phyloP scores from a whole-genome alignment of 2,329 filamentous ascomycete genomes.

The Talaromyces sp. region DNA sequence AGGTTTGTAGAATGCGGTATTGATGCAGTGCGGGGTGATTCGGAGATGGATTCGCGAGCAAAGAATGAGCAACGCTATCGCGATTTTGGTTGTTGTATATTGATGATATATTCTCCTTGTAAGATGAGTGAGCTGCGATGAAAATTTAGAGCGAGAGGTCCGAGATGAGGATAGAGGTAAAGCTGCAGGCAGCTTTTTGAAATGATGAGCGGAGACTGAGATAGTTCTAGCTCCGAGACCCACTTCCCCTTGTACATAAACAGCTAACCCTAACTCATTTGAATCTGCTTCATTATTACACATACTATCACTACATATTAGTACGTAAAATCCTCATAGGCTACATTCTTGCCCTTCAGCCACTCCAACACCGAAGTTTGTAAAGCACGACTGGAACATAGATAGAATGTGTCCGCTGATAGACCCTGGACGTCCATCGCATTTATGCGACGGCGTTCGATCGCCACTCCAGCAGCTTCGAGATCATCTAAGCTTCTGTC shows the following conservation, averaged over 20 bases:
- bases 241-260: neutral
- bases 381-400: constrained; percentile 55
- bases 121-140: neutral
- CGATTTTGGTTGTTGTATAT: no score
- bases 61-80: neutral
- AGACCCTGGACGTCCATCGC: constrained; percentile 45
- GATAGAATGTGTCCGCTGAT: constrained; percentile 51
- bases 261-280: neutral
- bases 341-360: constrained; percentile 54
- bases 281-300: neutral
- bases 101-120: no score
- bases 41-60: neutral
- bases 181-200: neutral
- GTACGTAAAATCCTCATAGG: constrained; percentile 62
- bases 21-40: constrained; percentile 10
- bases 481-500: constrained; percentile 45
- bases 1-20: neutral
- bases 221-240: constrained; percentile 3
- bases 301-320: constrained; percentile 26
- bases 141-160: neutral
- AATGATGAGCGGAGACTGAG: neutral
- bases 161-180: neutral
- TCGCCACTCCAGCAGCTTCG: constrained; percentile 26
- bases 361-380: constrained; percentile 51
- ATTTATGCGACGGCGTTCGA: constrained; percentile 47